Evolutionary conservation across 164 flowering plant genomes (phyloP), one percentile per base, ranked within the genome.

Genomic region (Aristolochia contorta): DNA sequence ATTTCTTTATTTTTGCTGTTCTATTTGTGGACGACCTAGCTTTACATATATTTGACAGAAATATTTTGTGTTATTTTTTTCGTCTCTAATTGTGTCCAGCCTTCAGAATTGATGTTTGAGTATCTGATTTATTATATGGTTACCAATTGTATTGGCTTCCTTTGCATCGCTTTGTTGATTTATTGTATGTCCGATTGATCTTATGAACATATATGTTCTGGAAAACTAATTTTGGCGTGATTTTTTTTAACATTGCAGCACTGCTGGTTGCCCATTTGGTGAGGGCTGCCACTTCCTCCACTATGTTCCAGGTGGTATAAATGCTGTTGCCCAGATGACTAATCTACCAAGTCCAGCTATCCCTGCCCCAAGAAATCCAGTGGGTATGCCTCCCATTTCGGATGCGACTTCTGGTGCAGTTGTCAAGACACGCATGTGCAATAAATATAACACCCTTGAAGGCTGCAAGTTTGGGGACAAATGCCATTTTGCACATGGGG

Each of bases 381-480:
- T 62, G 0, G 70, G 32, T 16, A 71, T 67, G 2, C 75, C 79
- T 32, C 72, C 82, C 9, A 23, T 67, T 0, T 55, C 71, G 0
- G 74, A 84, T 58, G 82, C 83, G 15, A 54, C 84, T 2, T n/a
- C 79, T 21, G 59, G 75, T 8, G 25, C 77, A 0, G 59, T 72
- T 15, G 72, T 74, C 1, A 89, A 92, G 65, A 70, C 79, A 20
- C 81, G 84, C 20, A 51, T 92, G 58, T 92, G 98, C 84, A 84
- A 80, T 73, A 87, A 75, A 54, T 82, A 43, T 62, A 85, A 70
- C 66, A 73, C 76, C 14, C 78, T 89, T 4, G 98, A 89, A 71
- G 98, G 98, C 52, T 92, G 96, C 78, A 86, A 81, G 61, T 92
- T 80, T 69, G 98, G 98, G 25, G 96, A 89, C 61, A 84, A 82